Percentiles rank a stretch among this genome's conserved stretches.
phyloP scores from a whole-genome alignment of 176 grass and related monocot species.

The Oryza rufipogon region DNA sequence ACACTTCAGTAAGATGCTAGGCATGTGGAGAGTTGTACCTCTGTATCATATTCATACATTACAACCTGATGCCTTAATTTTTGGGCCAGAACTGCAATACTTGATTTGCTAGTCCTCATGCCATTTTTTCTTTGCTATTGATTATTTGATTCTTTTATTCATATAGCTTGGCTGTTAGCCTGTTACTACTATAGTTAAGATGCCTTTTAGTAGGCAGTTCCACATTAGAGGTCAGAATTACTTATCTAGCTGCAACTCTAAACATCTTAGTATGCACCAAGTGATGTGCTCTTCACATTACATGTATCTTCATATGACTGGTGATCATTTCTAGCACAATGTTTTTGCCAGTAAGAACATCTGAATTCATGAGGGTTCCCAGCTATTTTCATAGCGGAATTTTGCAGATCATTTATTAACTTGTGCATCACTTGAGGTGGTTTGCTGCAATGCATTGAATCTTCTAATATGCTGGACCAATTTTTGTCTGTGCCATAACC shows the following conservation, averaged over 20 bases:
- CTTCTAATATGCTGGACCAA: not conserved
- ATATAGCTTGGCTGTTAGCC: not conserved
- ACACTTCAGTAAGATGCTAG: conserved; percentile 27
- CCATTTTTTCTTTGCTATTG: not conserved
- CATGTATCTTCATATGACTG: not conserved
- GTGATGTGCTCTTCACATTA: not conserved
- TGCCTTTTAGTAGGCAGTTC: not conserved
- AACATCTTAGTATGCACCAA: not conserved
- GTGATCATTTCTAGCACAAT: not conserved
- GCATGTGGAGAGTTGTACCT: conserved; percentile 32
- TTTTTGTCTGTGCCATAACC: too few species aligned
- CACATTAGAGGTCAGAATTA: not conserved
- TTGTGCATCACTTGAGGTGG: not conserved
- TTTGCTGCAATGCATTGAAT: not conserved
- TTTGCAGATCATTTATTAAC: not conserved
- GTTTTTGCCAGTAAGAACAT: not conserved
- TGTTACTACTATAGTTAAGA: not conserved
- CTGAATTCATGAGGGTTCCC: not conserved
- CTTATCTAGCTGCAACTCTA: not conserved
- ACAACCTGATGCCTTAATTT: conserved; percentile 41
- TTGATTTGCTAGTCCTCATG: not conserved
- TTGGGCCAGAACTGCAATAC: conserved; percentile 20
- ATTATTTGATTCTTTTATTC: not conserved
- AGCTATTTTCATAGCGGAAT: not conserved
- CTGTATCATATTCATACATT: conserved; percentile 59